Evolutionary conservation across 192 early-diverging fungal genomes (phyloP).

Genomic region (Coemansia umbellata): DNA sequence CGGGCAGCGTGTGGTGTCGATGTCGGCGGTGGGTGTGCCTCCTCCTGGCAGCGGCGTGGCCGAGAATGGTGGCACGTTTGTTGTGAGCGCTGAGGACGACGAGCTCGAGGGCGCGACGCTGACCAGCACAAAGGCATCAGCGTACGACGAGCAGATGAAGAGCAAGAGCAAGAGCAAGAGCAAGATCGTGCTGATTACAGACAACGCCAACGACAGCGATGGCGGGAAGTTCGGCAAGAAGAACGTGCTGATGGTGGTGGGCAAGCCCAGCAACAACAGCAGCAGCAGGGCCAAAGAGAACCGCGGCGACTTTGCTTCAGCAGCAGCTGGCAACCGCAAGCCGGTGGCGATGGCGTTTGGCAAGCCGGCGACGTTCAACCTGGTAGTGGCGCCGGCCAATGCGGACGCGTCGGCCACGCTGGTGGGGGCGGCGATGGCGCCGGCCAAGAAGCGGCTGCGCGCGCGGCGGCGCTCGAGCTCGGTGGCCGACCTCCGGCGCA

Average conservation of each 20-base stretch:
- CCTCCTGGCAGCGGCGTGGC: no score
- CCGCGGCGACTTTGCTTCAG: neutral
- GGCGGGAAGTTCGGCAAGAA: neutral
- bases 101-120: constrained; percentile 36
- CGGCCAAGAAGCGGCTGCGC: constrained; percentile 41
- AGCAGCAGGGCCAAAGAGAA: neutral
- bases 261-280: neutral
- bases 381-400: constrained; percentile 13
- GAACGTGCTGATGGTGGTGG: neutral
- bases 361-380: constrained; percentile 38
- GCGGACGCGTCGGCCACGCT: neutral
- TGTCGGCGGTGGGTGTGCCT: neutral
- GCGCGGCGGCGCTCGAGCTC: constrained; percentile 37
- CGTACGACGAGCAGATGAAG: neutral
- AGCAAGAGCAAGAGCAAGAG: neutral
- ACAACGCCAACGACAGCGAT: neutral
- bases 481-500: constrained; percentile 25
- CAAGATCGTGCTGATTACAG: neutral
- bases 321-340: no score
- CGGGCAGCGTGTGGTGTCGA: constrained; percentile 8
- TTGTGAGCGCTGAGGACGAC: neutral
- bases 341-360: constrained; percentile 40
- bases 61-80: neutral
- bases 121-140: constrained; percentile 16
- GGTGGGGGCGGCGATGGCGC: constrained; percentile 2